A percentile compares a stretch with the other conserved stretches of the same genome.
These are phyloP conservation scores for Leucosporidium creatinivorum DNA, from an alignment of 768 basidiomycete genomes.

Conservation along the genomic window DNA sequence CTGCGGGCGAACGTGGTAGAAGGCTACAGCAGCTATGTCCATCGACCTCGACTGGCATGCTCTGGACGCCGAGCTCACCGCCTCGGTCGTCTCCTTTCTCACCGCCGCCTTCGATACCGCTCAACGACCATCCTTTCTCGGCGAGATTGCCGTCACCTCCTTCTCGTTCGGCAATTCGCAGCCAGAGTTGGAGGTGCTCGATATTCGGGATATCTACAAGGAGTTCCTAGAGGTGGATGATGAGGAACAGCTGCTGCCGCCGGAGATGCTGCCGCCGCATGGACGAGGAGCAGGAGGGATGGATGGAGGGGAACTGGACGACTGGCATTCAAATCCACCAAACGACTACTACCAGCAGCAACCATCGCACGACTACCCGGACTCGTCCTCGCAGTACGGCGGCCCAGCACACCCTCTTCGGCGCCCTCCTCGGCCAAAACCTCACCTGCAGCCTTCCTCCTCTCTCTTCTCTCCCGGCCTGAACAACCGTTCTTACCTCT, in stretches of 20 bases:
- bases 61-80: conserved; percentile 65
- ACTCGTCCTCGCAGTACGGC: background rate
- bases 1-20: no score
- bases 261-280: background rate
- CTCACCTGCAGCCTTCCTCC: background rate
- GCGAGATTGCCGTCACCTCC: conserved; percentile 75
- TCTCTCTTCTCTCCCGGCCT: conserved; percentile 1
- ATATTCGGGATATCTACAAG: conserved; percentile 84
- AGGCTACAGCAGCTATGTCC: conserved; percentile 57
- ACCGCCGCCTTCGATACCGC: conserved; percentile 67
- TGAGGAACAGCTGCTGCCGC: conserved; percentile 41
- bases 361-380: background rate
- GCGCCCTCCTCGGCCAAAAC: background rate
- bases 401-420: background rate
- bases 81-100: conserved; percentile 62
- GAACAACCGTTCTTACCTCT: background rate
- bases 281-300: background rate
- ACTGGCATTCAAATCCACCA: no score
- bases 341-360: no score
- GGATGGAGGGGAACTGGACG: background rate
- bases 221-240: conserved; percentile 85
- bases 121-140: conserved; percentile 84
- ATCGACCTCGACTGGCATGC: conserved; percentile 90
- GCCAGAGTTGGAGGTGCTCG: conserved; percentile 83
- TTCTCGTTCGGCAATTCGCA: conserved; percentile 76